phyloP scores from a whole-genome alignment of 202 grass and related monocot species.

The Musa balbisiana region DNA sequence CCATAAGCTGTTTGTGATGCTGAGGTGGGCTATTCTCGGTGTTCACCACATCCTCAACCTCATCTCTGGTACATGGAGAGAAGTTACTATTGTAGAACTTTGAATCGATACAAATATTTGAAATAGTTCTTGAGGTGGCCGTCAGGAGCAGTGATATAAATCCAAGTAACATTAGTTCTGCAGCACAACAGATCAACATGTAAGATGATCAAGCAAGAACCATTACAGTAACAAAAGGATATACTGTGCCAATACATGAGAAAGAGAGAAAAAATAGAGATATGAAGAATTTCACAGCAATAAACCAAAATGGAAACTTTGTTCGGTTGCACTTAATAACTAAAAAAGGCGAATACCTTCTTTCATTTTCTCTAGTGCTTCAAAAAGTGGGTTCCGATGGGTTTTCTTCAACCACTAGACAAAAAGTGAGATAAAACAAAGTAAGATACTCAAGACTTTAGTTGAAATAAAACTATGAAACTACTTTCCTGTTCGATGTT shows the following conservation, averaged over 20 bases:
- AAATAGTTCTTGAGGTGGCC: constrained; percentile 84
- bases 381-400: constrained; percentile 69
- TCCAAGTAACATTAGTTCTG: constrained; percentile 93
- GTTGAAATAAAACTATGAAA: background rate
- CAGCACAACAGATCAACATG: constrained; percentile 17
- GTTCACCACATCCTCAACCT: constrained; percentile 47
- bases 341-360: constrained; percentile 41
- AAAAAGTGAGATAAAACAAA: constrained; percentile 7
- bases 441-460: background rate
- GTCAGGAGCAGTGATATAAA: constrained; percentile 90
- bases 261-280: no score
- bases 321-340: background rate
- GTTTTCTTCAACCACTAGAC: constrained; percentile 91
- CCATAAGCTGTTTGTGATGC: constrained; percentile 33
- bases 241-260: no score
- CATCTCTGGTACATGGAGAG: constrained; percentile 65
- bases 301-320: no score
- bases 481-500: background rate
- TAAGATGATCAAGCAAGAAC: constrained; percentile 4
- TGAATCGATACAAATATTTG: constrained; percentile 80
- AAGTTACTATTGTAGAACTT: constrained; percentile 72
- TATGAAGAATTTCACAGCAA: no score
- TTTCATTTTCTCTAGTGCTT: constrained; percentile 98
- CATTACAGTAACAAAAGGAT: background rate
- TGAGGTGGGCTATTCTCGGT: constrained; percentile 27